Evolutionary conservation across 306 rosid species (phyloP).

Genomic region (Dicorynia guianensis): DNA sequence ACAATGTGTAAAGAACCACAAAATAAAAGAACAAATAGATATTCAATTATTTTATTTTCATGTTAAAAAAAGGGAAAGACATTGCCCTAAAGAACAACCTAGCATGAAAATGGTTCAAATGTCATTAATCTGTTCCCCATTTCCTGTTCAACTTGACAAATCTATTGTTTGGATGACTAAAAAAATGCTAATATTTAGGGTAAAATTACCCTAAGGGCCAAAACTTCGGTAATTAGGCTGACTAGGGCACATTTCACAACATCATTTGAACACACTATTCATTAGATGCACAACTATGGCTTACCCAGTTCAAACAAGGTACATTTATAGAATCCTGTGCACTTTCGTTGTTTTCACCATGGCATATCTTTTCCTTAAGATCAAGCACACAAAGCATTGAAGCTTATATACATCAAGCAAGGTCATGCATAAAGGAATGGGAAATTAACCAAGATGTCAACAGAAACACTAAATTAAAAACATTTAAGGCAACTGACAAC

Average conservation of each 20-base stretch:
- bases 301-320: conserved; percentile 5
- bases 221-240: neutral
- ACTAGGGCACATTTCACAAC: conserved; percentile 12
- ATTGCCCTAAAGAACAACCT: conserved; percentile 20
- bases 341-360: conserved; percentile 10
- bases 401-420: conserved; percentile 27
- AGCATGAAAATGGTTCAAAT: conserved; percentile 2
- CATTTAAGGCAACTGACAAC: conserved; percentile 11
- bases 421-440: conserved; percentile 28
- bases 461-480: conserved; percentile 28
- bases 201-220: neutral
- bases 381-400: conserved; percentile 6
- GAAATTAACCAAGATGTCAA: conserved; percentile 37
- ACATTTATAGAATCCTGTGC: conserved; percentile 21
- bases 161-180: neutral
- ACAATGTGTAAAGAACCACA: conserved; percentile 43
- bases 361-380: conserved; percentile 4
- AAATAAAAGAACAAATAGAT: conserved; percentile 4
- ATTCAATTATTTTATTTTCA: neutral
- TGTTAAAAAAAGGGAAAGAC: conserved; percentile 8
- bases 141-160: neutral
- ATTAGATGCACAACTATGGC: neutral
- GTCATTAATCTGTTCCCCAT: neutral
- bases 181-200: neutral
- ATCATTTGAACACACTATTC: conserved; percentile 13